phyloP scores from a whole-genome alignment of 2,329 filamentous ascomycete genomes.

The Huntiella omanensis region DNA sequence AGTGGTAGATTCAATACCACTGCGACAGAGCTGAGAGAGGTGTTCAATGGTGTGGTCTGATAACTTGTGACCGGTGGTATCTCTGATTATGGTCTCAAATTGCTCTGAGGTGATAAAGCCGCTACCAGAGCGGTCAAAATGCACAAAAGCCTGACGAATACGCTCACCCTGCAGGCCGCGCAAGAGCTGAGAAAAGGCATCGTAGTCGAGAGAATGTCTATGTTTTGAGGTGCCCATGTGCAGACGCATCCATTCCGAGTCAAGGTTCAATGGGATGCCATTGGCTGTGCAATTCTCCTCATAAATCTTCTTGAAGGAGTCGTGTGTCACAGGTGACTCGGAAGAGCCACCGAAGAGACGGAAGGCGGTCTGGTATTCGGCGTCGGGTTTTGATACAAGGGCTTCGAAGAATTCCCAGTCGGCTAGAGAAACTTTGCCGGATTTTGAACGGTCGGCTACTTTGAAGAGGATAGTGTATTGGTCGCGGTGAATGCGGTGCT shows the following conservation, averaged over 20 bases:
- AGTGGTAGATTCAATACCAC: conserved; percentile 33
- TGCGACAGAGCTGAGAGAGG: conserved; percentile 77
- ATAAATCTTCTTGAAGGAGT: conserved; percentile 70
- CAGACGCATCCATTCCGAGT: conserved; percentile 86
- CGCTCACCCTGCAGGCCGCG: conserved; percentile 89
- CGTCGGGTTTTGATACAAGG: conserved; percentile 80
- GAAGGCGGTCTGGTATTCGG: conserved; percentile 97
- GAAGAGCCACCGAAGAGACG: conserved; percentile 81
- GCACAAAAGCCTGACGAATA: conserved; percentile 84
- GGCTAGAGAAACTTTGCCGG: conserved; percentile 54
- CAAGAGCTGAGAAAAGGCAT: conserved; percentile 95
- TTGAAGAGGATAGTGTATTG: conserved; percentile 88
- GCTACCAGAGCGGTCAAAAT: conserved; percentile 77
- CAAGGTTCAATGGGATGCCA: conserved; percentile 89
- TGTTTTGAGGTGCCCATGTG: conserved; percentile 81
- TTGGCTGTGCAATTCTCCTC: conserved; percentile 72
- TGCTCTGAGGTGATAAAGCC: conserved; percentile 91
- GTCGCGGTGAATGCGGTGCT: conserved; percentile 96
- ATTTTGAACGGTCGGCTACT: conserved; percentile 64
- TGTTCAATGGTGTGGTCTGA: conserved; percentile 90
- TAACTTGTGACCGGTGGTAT: conserved; percentile 87
- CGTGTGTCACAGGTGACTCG: conserved; percentile 72
- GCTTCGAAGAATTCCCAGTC: conserved; percentile 95
- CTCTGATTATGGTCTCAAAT: conserved; percentile 89
- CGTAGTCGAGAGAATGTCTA: conserved; percentile 82